Percentiles rank a stretch among this genome's conserved stretches.
Evolutionary conservation across 108 stramenopile genomes (phyloP).

Genomic region (Skeletonema costatum): DNA sequence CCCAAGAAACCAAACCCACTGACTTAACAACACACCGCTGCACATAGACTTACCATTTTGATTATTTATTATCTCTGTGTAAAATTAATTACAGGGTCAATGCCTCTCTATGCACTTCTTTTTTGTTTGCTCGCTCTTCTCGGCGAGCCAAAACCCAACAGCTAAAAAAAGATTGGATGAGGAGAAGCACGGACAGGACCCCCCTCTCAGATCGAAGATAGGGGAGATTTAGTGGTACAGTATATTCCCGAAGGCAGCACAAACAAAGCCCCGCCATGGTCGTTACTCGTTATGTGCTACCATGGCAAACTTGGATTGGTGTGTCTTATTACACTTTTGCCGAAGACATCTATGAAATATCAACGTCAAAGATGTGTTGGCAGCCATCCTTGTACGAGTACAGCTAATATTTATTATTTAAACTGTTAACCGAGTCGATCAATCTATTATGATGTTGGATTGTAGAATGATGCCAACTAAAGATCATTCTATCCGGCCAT

Average conservation of each 20-base stretch:
- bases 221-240: too few relatives aligned
- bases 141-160: background rate
- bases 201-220: too few relatives aligned
- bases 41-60: background rate
- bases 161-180: background rate
- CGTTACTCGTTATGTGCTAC: too few relatives aligned
- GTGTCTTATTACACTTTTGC: too few relatives aligned
- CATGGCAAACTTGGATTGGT: too few relatives aligned
- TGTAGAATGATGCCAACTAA: background rate
- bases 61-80: background rate
- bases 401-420: slow-evolving; percentile 1
- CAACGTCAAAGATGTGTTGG: too few relatives aligned
- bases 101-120: background rate
- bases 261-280: too few relatives aligned
- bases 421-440: background rate
- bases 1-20: background rate
- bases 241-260: too few relatives aligned
- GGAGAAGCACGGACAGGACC: too few relatives aligned
- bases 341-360: too few relatives aligned
- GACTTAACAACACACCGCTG: background rate
- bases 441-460: slow-evolving; percentile 1
- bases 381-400: background rate
- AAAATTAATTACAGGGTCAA: background rate
- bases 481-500: background rate
- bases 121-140: background rate